Conservation (phyloP, 2,329 filamentous ascomycete species). For the Blastomyces gilchristii region DNA sequence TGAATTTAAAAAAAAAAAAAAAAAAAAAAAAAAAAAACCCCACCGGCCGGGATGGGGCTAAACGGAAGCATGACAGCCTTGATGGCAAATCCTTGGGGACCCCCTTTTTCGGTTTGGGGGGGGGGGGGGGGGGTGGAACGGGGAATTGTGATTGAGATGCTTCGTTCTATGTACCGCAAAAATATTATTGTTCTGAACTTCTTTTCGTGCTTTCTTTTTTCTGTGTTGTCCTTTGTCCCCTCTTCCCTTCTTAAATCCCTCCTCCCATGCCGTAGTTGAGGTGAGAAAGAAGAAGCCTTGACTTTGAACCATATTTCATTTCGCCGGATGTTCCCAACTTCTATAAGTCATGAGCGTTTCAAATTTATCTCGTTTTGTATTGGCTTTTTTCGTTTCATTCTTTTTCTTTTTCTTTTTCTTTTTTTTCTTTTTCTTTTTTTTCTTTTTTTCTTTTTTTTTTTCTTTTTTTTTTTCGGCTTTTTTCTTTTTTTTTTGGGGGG, state of each 20-base stretch:
- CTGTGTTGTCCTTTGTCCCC: not conserved
- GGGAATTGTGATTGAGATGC: not conserved
- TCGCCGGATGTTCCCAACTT: not conserved
- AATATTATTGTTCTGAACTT: not conserved
- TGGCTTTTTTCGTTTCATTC: not conserved
- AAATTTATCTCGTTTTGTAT: not conserved
- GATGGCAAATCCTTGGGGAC: too few relatives aligned
- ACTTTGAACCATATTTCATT: not conserved
- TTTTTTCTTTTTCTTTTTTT: too few relatives aligned
- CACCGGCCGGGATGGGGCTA: too few relatives aligned
- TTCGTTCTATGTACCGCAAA: not conserved
- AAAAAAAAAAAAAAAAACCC: too few relatives aligned
- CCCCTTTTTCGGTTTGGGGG: too few relatives aligned
- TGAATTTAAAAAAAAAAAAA: not conserved
- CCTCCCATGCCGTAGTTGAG: not conserved
- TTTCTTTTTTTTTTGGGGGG: too few relatives aligned
- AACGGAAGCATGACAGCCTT: not conserved
- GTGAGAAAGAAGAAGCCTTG: not conserved
- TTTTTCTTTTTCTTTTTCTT: not conserved
- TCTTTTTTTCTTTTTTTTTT: not conserved
- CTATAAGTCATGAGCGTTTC: not conserved
- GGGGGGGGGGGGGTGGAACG: not conserved
- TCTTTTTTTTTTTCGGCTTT: not conserved
- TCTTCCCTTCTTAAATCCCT: not conserved
- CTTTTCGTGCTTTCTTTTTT: not conserved